Evolutionary conservation across 768 basidiomycete genomes (phyloP).

Genomic region (Xerocomellus amylosporus): DNA sequence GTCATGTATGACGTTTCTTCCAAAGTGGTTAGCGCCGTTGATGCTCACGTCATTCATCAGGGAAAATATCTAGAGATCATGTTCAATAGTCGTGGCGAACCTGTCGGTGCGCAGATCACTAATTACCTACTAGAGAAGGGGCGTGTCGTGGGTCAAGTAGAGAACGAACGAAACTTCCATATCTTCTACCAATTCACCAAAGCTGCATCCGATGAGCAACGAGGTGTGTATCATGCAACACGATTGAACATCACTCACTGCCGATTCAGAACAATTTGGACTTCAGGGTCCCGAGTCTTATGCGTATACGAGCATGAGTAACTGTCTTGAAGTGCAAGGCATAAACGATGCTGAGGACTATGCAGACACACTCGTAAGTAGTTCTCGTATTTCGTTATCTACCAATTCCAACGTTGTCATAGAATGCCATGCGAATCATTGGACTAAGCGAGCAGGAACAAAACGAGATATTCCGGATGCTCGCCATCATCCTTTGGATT

Average conservation of each 20-base stretch:
- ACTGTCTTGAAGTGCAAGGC: slow-evolving; percentile 86
- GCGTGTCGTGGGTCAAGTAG: slow-evolving; percentile 93
- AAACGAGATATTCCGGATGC: slow-evolving; percentile 87
- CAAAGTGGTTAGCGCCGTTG: neutral
- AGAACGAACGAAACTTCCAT: slow-evolving; percentile 96
- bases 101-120: slow-evolving; percentile 96
- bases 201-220: slow-evolving; percentile 83
- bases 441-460: slow-evolving; percentile 86
- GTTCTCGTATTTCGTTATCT: neutral
- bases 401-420: neutral
- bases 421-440: slow-evolving; percentile 94
- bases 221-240: slow-evolving; percentile 51
- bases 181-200: slow-evolving; percentile 99
- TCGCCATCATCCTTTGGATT: slow-evolving; percentile 91
- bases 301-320: slow-evolving; percentile 87
- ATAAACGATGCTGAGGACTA: slow-evolving; percentile 91
- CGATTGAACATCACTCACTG: slow-evolving; percentile 9
- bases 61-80: slow-evolving; percentile 99
- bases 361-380: slow-evolving; percentile 77
- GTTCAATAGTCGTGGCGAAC: slow-evolving; percentile 92
- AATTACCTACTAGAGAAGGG: slow-evolving; percentile 98
- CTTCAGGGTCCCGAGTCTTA: slow-evolving; percentile 96
- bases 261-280: slow-evolving; percentile 78
- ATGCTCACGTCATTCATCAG: slow-evolving; percentile 40
- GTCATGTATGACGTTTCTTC: slow-evolving; percentile 70